Base-by-base conservation (phyloP, 2,329 filamentous ascomycete genomes). In the Lachnellula occidentalis region DNA sequence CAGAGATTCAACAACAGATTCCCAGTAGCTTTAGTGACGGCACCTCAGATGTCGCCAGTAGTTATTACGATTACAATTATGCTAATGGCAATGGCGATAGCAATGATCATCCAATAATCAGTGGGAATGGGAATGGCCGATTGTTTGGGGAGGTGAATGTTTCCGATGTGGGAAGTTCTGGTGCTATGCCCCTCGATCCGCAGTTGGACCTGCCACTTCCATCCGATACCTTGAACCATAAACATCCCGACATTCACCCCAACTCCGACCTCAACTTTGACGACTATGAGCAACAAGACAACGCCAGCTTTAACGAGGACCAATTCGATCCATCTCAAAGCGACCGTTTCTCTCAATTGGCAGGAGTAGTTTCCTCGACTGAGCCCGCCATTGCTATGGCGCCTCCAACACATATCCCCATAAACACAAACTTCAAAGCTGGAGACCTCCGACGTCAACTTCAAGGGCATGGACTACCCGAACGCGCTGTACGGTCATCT, bases 101-200 rank as follows among this genome's bases (percentile, higher is more conserved):
- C 50, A 15, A 53, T 50, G 21, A 42, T 14, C 37, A 45, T n/a
- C 27, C 27, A 22, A 17, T 21, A 56, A 61, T 21, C 49, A 47
- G 42, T 21, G 47, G 45, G 21, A 52, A 46, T 47, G 51, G 43
- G 5, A 61, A 58, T 36, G 61, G 55, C 37, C 62, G 64, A 31
- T 54, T 70, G 31, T 69, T 69, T 58, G 68, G 67, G 24, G 68
- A 70, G 56, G 62, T 69, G 9, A 59, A 63, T 49, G 39, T 58
- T 17, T 66, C 65, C 31, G 61, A 57, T 31, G 54, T 68, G 36
- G 64, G 61, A 56, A 69, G 67, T 51, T 67, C 66, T 41, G 66
- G 64, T 9, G 65, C 58, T 11, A 60, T 69, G 24, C 66, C 66
- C 19, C 43, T 58, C 6, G 51, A 61, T 49, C 62, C n/a, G 15